Base-by-base conservation (phyloP, 257 asterid species). In the Schizonepeta tenuifolia region DNA sequence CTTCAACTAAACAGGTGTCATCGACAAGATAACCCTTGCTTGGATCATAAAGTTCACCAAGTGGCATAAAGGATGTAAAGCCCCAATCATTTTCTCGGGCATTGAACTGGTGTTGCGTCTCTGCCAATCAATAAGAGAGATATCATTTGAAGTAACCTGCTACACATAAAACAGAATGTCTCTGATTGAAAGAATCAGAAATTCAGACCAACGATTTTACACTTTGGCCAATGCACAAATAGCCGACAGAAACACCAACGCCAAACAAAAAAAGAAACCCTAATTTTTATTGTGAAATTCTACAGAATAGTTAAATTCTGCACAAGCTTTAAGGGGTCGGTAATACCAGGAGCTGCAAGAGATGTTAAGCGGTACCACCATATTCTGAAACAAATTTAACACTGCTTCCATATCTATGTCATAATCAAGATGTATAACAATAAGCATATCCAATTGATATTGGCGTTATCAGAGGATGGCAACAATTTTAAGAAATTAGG, bases 51-150 rank as follows among this genome's bases (percentile, higher is more conserved):
- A 86, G 83, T 22, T 83, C 86, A 68, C 38, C 53, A 50, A 83
- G 80, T 13, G 86, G 69, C 79, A 86, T 79, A 71, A 86, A 83
- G 36, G 82, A 72, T 36, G 86, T 81, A 70, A 83, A 83, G 33
- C 88, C 88, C 90, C 88, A 86, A 64, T 86, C 85, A 49, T 67
- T 81, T 79, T 77, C 88, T 38, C 86, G 78, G 69, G 86, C 86
- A 79, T 79, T 82, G 70, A 86, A 86, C 36, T 81, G 74, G 73
- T 81, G 84, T 63, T 77, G 81, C 0, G 86, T 75, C 18, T 79
- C 90, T 86, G 86, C 70, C 60, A 76, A 59, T 74, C 41, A 63
- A 63, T 18, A 79, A 65, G 13, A 59, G 64, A 43, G 24, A 31
- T 14, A 56, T 64, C 38, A 68, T 57, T 55, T 53, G 46, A 51